Evolutionary conservation across 495 filamentous ascomycete species (phyloP).

Genomic region (Penicillium cosmopolitanum): DNA sequence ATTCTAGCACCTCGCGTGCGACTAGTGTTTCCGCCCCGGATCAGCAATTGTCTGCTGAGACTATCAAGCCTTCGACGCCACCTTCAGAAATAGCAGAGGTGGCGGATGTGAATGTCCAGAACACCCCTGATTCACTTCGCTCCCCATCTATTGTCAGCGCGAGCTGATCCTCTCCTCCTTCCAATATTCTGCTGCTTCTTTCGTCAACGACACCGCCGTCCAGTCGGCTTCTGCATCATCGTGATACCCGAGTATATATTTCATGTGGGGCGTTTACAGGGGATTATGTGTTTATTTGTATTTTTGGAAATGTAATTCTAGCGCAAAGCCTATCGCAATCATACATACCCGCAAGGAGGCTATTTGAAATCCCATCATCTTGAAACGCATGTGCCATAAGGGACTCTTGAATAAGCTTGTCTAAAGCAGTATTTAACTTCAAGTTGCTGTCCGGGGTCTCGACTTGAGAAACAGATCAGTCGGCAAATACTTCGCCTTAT

Average conservation of each 20-base stretch:
- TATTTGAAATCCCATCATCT: neutral
- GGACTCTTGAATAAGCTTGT: neutral
- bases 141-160: conserved; percentile 11
- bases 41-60: conserved; percentile 15
- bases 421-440: neutral
- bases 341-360: neutral
- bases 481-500: conserved; percentile 25
- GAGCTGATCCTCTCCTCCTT: conserved; percentile 7
- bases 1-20: conserved; percentile 37
- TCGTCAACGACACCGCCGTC: conserved; percentile 11
- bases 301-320: neutral
- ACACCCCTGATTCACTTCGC: conserved; percentile 1
- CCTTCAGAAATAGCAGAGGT: neutral
- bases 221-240: conserved; percentile 20
- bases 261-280: conserved; percentile 20
- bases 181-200: conserved; percentile 1
- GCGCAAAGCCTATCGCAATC: conserved; percentile 1
- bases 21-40: conserved; percentile 40
- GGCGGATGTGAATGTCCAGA: conserved; percentile 2
- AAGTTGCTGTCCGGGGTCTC: conserved; percentile 31
- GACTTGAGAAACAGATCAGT: conserved; percentile 44
- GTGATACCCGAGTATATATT: conserved; percentile 30
- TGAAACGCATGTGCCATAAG: too few relatives aligned
- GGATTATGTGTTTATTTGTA: neutral
- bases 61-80: conserved; percentile 2